Conservation (phyloP, 2,329 filamentous ascomycete genomes). For the Diaporthe sp. region DNA sequence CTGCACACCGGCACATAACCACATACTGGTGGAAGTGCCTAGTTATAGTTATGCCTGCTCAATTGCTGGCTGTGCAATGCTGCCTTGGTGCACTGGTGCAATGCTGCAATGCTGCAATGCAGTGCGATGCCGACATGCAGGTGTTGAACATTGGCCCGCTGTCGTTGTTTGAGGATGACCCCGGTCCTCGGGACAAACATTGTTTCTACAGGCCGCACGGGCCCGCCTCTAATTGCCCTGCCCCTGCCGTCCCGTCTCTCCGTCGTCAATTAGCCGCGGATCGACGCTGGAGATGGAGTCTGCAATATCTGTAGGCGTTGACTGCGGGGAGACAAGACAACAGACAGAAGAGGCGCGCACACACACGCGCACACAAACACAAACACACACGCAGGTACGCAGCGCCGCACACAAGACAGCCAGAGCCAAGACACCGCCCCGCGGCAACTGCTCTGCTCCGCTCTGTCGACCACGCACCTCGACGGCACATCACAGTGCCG, state of each 20-base stretch:
- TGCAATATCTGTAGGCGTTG: background rate
- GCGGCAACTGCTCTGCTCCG: background rate
- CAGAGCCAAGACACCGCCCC: constrained; percentile 19
- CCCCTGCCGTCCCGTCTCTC: constrained; percentile 15
- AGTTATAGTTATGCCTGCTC: background rate
- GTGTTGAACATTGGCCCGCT: constrained; percentile 5
- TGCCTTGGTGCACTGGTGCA: background rate
- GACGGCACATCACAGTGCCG: constrained; percentile 28
- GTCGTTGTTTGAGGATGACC: constrained; percentile 20
- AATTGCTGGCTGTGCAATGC: background rate
- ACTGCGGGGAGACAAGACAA: background rate
- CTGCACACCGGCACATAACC: background rate
- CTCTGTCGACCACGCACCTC: constrained; percentile 3
- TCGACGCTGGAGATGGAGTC: constrained; percentile 14
- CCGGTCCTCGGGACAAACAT: constrained; percentile 33
- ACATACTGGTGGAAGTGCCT: background rate
- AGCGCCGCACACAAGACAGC: background rate
- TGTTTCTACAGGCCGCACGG: constrained; percentile 40
- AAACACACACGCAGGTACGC: background rate
- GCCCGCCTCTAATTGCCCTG: constrained; percentile 9
- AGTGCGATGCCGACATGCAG: constrained; percentile 30
- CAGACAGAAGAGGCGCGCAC: background rate
- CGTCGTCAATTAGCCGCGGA: constrained; percentile 34
- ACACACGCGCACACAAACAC: background rate
- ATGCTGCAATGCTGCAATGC: background rate